These are phyloP conservation scores for Phytophthora hybrid DNA, from an alignment of 352 stramenopile genomes.

Conservation along the genomic window DNA sequence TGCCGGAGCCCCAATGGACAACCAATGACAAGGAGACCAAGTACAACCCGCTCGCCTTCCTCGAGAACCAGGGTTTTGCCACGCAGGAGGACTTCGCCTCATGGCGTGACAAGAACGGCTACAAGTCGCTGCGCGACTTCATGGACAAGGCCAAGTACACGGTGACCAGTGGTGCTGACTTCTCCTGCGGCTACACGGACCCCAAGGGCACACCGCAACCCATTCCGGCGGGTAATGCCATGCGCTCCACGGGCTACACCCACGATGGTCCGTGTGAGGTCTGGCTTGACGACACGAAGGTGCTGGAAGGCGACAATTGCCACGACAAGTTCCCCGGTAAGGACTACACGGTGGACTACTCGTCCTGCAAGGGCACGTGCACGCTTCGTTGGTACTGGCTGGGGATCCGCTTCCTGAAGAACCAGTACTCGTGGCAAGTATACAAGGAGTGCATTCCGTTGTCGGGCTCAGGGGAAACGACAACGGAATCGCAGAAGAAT, in stretches of 20 bases:
- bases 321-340: constrained; percentile 40
- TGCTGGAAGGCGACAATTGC: constrained; percentile 38
- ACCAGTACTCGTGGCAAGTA: constrained; percentile 62
- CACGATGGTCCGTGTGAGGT: constrained; percentile 50
- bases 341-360: constrained; percentile 38
- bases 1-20: constrained; percentile 39
- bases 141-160: not conserved
- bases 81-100: constrained; percentile 40
- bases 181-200: constrained; percentile 44
- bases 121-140: constrained; percentile 48
- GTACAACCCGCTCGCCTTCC: constrained; percentile 48
- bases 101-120: not conserved
- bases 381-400: constrained; percentile 34
- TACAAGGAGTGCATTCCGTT: constrained; percentile 61
- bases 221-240: constrained; percentile 32
- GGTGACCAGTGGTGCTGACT: constrained; percentile 29
- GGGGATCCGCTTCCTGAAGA: constrained; percentile 46
- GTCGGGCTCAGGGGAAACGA: constrained; percentile 5
- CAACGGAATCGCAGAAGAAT: not conserved
- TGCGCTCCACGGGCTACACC: constrained; percentile 55
- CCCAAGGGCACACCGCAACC: constrained; percentile 37
- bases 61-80: constrained; percentile 47
- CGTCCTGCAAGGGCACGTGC: constrained; percentile 30
- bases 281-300: constrained; percentile 44
- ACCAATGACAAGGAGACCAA: constrained; percentile 31